Base-by-base conservation (phyloP, 208 protist genomes). In the Angomonas deanei region DNA sequence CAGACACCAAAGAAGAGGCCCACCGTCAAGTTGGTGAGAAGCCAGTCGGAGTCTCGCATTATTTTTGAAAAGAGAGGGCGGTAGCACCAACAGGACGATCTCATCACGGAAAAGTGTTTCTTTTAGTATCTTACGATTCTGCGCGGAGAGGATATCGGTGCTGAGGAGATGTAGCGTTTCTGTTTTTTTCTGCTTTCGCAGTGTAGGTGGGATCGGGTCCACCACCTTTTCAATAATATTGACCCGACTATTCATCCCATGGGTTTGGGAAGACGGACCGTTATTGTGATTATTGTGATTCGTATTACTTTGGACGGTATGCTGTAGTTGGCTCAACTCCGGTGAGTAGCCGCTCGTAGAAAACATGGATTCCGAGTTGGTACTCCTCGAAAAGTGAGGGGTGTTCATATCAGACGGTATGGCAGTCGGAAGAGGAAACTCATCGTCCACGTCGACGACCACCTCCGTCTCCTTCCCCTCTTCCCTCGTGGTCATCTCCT, bases 121-220 rank as follows among this genome's bases (percentile, higher is more conserved):
- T 30, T 70, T 67, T 1, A 87, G 52, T 1, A 68, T 57, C 27
- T 62, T 63, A 27, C 74, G 66, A 46, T 76, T 75, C 36, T 72
- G 50, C 3, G 47, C 42, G 1, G 66, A 58, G 38, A 84, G 69
- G 23, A 63, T 67, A 52, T 78, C 66, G 33, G 70, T 76, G 59
- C 34, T 81, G 0, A 82, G 52, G 54, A 84, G 65, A 53, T 78
- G 81, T 30, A 66, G 57, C 19, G 81, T 87, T 61, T 87, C 81
- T 13, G 31, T 69, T n/a, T 72, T 70, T 42, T 81, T 81, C 46
- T 75, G 68, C 0, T 47, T 60, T 1, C 47, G 56, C 30, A 77
- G 47, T 8, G 55, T 49, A 1, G 66, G 54, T 19, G 66, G 70
- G 11, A 66, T 32, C 10, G 55, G 19, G 17, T 61, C 30, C 55